These are phyloP conservation scores for Dichotomopilus funicola DNA, from an alignment of 2,329 filamentous ascomycete species.

Conservation along the genomic window DNA sequence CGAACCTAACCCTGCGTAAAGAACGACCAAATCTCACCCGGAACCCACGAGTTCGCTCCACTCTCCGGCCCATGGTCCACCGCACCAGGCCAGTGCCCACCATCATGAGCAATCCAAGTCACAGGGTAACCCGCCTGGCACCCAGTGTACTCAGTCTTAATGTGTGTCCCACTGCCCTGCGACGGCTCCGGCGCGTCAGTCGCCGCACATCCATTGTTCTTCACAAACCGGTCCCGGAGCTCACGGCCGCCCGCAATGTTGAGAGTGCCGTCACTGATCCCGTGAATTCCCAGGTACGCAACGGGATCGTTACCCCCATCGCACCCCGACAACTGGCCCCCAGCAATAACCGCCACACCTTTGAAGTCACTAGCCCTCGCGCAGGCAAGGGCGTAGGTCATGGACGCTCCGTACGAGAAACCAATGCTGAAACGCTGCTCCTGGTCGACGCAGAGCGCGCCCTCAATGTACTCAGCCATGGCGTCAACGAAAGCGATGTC, in stretches of 20 bases:
- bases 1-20: background rate
- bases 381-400: conserved; percentile 38
- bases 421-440: conserved; percentile 36
- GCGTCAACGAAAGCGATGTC: conserved; percentile 36
- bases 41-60: background rate
- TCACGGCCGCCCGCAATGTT: background rate
- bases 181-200: conserved; percentile 10
- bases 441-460: conserved; percentile 37
- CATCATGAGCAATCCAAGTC: conserved; percentile 11
- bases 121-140: conserved; percentile 13
- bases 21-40: background rate
- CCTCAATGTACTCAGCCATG: conserved; percentile 33
- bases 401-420: conserved; percentile 39
- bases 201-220: conserved; percentile 14
- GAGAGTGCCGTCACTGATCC: background rate
- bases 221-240: conserved; percentile 1
- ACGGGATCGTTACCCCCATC: conserved; percentile 12
- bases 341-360: conserved; percentile 28
- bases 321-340: conserved; percentile 13
- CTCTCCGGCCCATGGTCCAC: background rate
- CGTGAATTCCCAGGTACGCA: conserved; percentile 18
- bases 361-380: conserved; percentile 33
- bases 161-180: background rate
- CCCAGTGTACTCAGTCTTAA: conserved; percentile 14
- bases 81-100: background rate